phyloP scores from a whole-genome alignment of 2,329 filamentous ascomycete genomes.

The Curvularia lunata region DNA sequence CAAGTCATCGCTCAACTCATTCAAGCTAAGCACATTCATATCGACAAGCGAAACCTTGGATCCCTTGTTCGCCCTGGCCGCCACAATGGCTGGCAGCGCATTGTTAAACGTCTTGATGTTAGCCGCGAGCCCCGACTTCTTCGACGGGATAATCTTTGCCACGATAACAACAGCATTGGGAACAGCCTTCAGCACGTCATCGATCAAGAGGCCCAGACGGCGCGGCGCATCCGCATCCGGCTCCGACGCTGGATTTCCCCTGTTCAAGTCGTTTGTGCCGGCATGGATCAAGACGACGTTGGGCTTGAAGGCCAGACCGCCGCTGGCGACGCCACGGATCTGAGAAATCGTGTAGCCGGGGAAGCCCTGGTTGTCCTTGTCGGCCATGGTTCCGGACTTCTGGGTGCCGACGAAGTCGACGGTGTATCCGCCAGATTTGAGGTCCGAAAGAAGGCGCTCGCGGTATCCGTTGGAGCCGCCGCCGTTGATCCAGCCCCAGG shows the following conservation, averaged over 20 bases:
- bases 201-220: conserved; percentile 44
- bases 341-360: conserved; percentile 41
- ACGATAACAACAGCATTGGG: conserved; percentile 48
- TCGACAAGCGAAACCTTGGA: conserved; percentile 40
- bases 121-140: conserved; percentile 18
- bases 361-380: conserved; percentile 45
- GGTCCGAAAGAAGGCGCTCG: conserved; percentile 30
- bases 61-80: conserved; percentile 25
- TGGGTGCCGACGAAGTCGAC: conserved; percentile 42
- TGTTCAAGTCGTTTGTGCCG: conserved; percentile 32
- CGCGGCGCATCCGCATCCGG: conserved; percentile 39
- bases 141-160: conserved; percentile 43
- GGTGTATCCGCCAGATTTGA: conserved; percentile 28
- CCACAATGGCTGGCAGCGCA: conserved; percentile 32
- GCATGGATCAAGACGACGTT: conserved; percentile 33
- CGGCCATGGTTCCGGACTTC: conserved; percentile 38
- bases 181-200: conserved; percentile 38
- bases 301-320: conserved; percentile 16
- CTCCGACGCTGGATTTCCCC: conserved; percentile 21
- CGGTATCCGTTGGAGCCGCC: conserved; percentile 43
- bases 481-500: conserved; percentile 38
- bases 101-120: conserved; percentile 38
- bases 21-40: conserved; percentile 21
- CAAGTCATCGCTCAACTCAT: conserved; percentile 34
- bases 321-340: conserved; percentile 26